Percentiles rank a stretch among this genome's conserved stretches.
Evolutionary conservation across 2,329 filamentous ascomycete genomes (phyloP).

Genomic region (Penicillium sp.): DNA sequence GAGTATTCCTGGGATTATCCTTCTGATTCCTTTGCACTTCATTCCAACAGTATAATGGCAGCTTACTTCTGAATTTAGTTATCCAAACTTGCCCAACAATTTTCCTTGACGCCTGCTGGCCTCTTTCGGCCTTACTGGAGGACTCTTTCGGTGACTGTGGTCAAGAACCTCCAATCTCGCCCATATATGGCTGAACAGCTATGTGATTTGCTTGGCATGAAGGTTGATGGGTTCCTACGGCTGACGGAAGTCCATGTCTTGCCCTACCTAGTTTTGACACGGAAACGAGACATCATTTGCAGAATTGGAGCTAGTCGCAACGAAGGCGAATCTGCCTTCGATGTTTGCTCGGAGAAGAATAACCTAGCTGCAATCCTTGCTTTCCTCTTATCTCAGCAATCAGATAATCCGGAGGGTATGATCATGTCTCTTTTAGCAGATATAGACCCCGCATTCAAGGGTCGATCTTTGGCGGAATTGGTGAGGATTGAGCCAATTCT

Average conservation of each 20-base stretch:
- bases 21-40: background rate
- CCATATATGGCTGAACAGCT: constrained; percentile 81
- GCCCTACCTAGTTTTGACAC: constrained; percentile 79
- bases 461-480: constrained; percentile 64
- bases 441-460: constrained; percentile 68
- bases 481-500: constrained; percentile 72
- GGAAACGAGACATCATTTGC: constrained; percentile 73
- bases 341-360: constrained; percentile 58
- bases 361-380: constrained; percentile 61
- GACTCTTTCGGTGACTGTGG: constrained; percentile 74
- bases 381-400: constrained; percentile 57
- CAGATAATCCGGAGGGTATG: constrained; percentile 64
- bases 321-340: constrained; percentile 54
- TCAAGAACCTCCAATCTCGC: constrained; percentile 74
- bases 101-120: constrained; percentile 60
- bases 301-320: constrained; percentile 72
- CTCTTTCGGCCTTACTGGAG: constrained; percentile 88
- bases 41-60: background rate
- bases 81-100: constrained; percentile 66
- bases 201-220: constrained; percentile 76
- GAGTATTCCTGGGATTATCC: constrained; percentile 16
- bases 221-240: constrained; percentile 69
- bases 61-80: constrained; percentile 48
- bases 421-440: constrained; percentile 67
- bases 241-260: constrained; percentile 77